Evolutionary conservation across 495 filamentous ascomycete species (phyloP).

Genomic region (Penicillium nucicola): DNA sequence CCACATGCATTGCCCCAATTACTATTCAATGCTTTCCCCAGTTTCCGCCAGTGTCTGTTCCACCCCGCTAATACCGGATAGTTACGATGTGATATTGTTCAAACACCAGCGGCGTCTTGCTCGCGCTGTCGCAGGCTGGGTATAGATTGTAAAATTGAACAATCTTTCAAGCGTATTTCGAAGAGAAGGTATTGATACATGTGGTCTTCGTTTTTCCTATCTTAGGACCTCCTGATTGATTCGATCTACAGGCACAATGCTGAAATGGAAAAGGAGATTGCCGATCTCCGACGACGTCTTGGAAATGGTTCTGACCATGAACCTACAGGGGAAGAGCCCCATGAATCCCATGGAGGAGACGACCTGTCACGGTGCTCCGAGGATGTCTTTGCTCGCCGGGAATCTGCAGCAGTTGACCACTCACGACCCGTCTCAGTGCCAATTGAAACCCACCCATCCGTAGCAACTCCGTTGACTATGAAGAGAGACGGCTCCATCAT

Average conservation of each 20-base stretch:
- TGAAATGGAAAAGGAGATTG: conserved; percentile 50
- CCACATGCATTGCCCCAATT: conserved; percentile 10
- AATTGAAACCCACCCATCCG: conserved; percentile 32
- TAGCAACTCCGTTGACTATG: conserved; percentile 39
- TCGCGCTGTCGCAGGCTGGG: conserved; percentile 45
- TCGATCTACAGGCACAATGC: conserved; percentile 41
- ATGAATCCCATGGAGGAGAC: conserved; percentile 27
- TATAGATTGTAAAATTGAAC: conserved; percentile 49
- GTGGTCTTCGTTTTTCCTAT: background rate
- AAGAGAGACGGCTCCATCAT: conserved; percentile 38
- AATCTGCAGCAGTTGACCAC: conserved; percentile 26
- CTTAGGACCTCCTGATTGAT: conserved; percentile 5
- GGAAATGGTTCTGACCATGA: conserved; percentile 30
- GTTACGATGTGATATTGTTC: conserved; percentile 49
- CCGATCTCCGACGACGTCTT: conserved; percentile 44
- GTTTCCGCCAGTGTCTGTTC: background rate
- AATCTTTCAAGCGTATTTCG: conserved; percentile 47
- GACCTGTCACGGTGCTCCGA: conserved; percentile 40
- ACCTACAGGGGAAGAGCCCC: conserved; percentile 18
- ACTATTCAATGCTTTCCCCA: background rate
- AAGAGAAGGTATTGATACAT: conserved; percentile 36
- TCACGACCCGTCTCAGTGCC: conserved; percentile 38
- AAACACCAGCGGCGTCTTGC: conserved; percentile 42
- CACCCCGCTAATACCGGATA: conserved; percentile 15
- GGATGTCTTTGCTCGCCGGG: conserved; percentile 34